A percentile compares a stretch with the other conserved stretches of the same genome.
phyloP scores from a whole-genome alignment of 2,329 filamentous ascomycete species.

The Amylocarpus encephaloides region DNA sequence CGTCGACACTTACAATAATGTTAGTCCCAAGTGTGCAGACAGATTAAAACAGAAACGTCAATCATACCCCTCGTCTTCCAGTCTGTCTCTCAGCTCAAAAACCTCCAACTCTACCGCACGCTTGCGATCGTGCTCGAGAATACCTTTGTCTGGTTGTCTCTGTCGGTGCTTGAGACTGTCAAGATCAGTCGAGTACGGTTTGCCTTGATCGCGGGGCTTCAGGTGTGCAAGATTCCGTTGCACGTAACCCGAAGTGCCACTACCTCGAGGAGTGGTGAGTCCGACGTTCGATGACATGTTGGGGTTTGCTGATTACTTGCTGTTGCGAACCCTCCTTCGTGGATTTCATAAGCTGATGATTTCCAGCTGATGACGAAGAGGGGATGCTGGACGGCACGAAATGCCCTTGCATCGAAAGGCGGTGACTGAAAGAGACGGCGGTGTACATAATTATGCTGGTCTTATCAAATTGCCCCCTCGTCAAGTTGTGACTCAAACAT shows the following conservation, averaged over 20 bases:
- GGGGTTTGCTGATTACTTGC: conserved; percentile 41
- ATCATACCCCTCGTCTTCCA: conserved; percentile 79
- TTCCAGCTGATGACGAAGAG: too few relatives aligned
- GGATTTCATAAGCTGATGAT: too few relatives aligned
- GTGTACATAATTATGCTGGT: neutral
- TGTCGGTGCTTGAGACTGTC: conserved; percentile 67
- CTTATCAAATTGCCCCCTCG: neutral
- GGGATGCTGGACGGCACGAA: too few relatives aligned
- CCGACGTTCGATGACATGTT: conserved; percentile 98
- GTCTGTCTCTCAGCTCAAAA: conserved; percentile 77
- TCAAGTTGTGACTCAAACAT: neutral
- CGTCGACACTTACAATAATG: conserved; percentile 53
- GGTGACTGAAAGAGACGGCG: too few relatives aligned
- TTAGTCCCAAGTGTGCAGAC: neutral
- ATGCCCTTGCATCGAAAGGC: too few relatives aligned
- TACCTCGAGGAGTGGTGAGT: conserved; percentile 86
- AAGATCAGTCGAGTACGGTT: conserved; percentile 64
- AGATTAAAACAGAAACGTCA: conserved; percentile 23
- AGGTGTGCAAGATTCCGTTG: conserved; percentile 92
- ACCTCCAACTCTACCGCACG: conserved; percentile 90
- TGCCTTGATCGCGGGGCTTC: conserved; percentile 62
- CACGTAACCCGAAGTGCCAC: conserved; percentile 94
- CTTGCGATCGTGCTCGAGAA: conserved; percentile 89
- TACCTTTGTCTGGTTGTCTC: conserved; percentile 82
- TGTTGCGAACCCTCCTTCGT: neutral